Conservation (phyloP, 768 basidiomycete genomes). For the Gautieria morchelliformis region DNA sequence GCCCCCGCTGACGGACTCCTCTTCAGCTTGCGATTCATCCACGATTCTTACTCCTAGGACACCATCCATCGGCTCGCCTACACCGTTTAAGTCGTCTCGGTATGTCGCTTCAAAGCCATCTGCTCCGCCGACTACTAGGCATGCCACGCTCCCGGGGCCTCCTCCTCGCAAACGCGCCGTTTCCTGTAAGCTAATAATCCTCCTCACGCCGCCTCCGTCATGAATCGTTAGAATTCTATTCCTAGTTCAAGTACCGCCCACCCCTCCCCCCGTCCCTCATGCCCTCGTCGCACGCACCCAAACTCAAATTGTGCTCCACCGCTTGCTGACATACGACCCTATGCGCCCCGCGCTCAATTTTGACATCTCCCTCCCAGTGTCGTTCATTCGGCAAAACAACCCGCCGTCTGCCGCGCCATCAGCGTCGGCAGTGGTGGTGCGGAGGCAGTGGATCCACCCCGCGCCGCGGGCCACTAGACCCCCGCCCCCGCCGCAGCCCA, state of each 20-base stretch:
- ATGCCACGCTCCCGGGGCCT: background rate
- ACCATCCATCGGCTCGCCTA: background rate
- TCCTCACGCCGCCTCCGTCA: background rate
- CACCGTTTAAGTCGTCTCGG: background rate
- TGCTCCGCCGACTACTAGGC: slow-evolving; percentile 4
- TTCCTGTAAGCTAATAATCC: background rate
- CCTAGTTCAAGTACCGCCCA: background rate
- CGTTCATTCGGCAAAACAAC: background rate
- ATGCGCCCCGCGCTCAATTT: slow-evolving; percentile 1
- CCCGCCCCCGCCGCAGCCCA: slow-evolving; percentile 11
- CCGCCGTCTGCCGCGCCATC: background rate
- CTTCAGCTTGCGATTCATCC: background rate
- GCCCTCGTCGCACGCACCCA: background rate
- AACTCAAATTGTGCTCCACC: background rate
- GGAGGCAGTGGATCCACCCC: background rate
- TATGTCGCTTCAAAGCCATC: background rate
- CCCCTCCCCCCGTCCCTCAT: background rate
- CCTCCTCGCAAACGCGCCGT: background rate
- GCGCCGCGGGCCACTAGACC: background rate
- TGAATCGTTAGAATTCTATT: background rate
- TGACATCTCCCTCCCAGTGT: background rate
- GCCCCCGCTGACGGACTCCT: slow-evolving; percentile 7
- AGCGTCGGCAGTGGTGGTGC: background rate
- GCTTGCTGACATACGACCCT: background rate
- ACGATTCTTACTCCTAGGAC: background rate